These are phyloP conservation scores for Penicillium angulare DNA, from an alignment of 495 filamentous ascomycete genomes.

Conservation along the genomic window DNA sequence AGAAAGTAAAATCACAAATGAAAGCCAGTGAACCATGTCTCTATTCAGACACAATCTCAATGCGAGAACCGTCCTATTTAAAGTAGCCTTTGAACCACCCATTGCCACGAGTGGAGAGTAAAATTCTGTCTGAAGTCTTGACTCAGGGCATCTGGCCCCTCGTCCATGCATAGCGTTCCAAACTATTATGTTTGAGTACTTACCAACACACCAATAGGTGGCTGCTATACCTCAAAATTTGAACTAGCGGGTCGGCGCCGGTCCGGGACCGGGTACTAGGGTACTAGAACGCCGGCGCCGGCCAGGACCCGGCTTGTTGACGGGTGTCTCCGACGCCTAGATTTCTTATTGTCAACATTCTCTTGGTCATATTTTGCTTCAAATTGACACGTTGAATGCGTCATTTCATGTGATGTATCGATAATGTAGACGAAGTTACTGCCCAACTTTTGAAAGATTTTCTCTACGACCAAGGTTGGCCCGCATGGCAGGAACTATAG, in stretches of 20 bases:
- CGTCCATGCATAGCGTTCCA: conserved; percentile 14
- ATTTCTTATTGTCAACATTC: conserved; percentile 3
- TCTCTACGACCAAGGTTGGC: too few species aligned
- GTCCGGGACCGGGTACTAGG: conserved; percentile 27
- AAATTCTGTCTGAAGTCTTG: conserved; percentile 7
- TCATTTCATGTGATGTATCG: conserved; percentile 11
- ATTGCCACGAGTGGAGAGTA: conserved; percentile 13
- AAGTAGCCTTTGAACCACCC: neutral
- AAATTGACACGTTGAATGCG: neutral
- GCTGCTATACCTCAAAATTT: conserved; percentile 18
- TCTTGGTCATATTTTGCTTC: neutral
- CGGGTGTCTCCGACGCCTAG: conserved; percentile 10
- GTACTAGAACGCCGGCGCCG: conserved; percentile 21
- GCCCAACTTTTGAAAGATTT: too few species aligned
- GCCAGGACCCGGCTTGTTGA: conserved; percentile 25
- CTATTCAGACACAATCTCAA: neutral
- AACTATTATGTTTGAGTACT: conserved; percentile 18
- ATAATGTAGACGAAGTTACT: too few species aligned
- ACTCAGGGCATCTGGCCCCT: conserved; percentile 19
- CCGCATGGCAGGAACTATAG: too few species aligned
- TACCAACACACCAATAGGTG: conserved; percentile 18
- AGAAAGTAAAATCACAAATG: conserved; percentile 1
- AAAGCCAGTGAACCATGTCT: conserved; percentile 6
- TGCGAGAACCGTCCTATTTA: conserved; percentile 13
- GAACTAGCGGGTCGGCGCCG: conserved; percentile 22